A percentile compares a stretch with the other conserved stretches of the same genome.
Conservation (phyloP, 441 rosid species). For the Gossypium aridum region DNA sequence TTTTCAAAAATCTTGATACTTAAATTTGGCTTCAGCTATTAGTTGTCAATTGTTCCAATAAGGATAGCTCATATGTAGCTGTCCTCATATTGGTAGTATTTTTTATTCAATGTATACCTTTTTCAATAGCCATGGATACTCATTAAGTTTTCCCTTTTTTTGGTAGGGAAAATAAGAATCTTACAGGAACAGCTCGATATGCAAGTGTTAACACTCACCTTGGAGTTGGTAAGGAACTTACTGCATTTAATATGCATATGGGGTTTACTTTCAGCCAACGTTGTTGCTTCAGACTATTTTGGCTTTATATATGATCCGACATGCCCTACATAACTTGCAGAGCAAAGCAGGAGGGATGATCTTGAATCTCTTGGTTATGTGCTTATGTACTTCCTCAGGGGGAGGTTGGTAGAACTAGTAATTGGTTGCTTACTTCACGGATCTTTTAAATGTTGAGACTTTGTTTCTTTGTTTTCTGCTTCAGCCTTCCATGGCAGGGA, state of each 20-base stretch:
- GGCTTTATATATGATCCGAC: not conserved
- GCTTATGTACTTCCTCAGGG: constrained; percentile 54
- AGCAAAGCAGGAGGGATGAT: constrained; percentile 67
- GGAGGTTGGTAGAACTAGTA: constrained; percentile 31
- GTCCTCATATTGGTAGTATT: not conserved
- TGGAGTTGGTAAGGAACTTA: constrained; percentile 41
- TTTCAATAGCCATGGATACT: not conserved
- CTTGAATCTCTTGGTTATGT: constrained; percentile 60
- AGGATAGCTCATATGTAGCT: too few relatives aligned
- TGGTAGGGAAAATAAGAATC: constrained; percentile 53
- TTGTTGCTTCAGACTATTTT: not conserved
- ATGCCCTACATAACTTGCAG: constrained; percentile 23
- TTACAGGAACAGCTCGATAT: constrained; percentile 58
- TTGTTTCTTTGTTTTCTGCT: constrained; percentile 7
- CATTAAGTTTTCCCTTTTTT: not conserved
- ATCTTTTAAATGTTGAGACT: constrained; percentile 1
- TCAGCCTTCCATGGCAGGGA: constrained; percentile 72
- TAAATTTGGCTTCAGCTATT: not conserved
- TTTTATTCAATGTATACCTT: not conserved
- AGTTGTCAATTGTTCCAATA: not conserved
- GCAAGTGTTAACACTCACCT: constrained; percentile 67
- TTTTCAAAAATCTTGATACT: not conserved
- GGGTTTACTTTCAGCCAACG: not conserved
- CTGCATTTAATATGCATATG: constrained; percentile 9
- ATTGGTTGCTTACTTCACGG: constrained; percentile 5